Base-by-base conservation (phyloP, 768 basidiomycete genomes). In the Royoungia palumana region DNA sequence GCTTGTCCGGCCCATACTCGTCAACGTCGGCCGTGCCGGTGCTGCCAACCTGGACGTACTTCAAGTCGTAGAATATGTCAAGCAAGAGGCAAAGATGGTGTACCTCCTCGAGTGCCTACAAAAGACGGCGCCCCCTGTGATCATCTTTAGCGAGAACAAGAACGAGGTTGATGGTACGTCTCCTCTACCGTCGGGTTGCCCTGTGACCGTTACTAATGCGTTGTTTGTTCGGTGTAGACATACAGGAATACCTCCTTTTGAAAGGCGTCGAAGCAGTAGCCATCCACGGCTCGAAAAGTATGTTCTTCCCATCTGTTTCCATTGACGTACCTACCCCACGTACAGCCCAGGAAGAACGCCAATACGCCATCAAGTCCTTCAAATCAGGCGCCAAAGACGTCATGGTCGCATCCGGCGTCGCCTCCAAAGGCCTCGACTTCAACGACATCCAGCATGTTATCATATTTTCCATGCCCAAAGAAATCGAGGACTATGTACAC, bases 81-180 rank as follows among this genome's bases (percentile, higher is more conserved):
- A 99, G 71, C 94, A 96, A 65, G 96, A 98, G 70, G 96, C 96
- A 0, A 99, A 99, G 71, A 98, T 98, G 96, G 94, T 99, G 1
- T 99, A 98, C 68, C 78, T 98, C 14, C 75, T 99, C 40, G 96
- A 99, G 68, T 97, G 94, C 66, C 69, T 99, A 53, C 96, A 98
- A 66, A 99, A 98, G 73, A 99, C 96, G 0, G 87, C 96, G 1
- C 96, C 96, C 7, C 96, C 96, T 2, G 94, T 95, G 41, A 96
- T 98, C 69, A 81, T 98, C 49, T 99, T 99, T 68, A 93, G 89
- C 55, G 96, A 99, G 65, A 98, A 95, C 73, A 99, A 99, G 77
- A 98, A 99, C 64, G 96, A 99, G 66, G 96, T 99, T n/a, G 96
- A 99, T 63, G 94, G 94, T 94, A 56, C 59, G 80, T 58, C 4